phyloP scores from a whole-genome alignment of 306 rosid species.

The Acmispon strigosus region DNA sequence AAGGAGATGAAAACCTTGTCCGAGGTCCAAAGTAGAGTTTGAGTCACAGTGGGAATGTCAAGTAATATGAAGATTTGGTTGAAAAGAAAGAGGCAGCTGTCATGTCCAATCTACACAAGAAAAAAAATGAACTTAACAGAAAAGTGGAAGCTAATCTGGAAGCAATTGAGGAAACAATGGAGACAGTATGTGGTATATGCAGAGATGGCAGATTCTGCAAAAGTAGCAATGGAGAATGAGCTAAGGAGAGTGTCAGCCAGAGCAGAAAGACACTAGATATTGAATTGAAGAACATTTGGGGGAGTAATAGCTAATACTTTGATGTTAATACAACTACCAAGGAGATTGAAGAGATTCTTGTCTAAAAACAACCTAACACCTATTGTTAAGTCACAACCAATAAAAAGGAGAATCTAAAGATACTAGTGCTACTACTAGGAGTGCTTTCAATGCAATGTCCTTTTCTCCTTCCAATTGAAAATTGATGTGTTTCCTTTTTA shows the following conservation, averaged over 20 bases:
- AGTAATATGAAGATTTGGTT: constrained; percentile 37
- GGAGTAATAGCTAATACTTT: too few relatives aligned
- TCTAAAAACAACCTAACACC: background rate
- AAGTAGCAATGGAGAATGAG: constrained; percentile 48
- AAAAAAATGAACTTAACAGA: constrained; percentile 34
- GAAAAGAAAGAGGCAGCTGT: constrained; percentile 44
- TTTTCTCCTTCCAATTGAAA: background rate
- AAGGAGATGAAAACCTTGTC: too few relatives aligned
- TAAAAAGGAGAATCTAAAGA: too few relatives aligned
- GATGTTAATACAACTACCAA: background rate
- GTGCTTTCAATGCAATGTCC: background rate
- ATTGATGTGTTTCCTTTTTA: too few relatives aligned
- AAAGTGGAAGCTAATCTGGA: constrained; percentile 54
- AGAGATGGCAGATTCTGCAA: constrained; percentile 64
- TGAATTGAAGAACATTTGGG: background rate
- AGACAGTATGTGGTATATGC: constrained; percentile 56
- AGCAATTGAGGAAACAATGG: constrained; percentile 61
- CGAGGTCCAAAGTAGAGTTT: constrained; percentile 27
- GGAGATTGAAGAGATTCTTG: background rate
- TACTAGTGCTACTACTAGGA: background rate
- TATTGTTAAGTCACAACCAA: background rate
- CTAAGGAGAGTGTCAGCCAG: constrained; percentile 55
- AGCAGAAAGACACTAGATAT: constrained; percentile 14
- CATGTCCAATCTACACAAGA: constrained; percentile 34
- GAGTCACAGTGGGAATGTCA: constrained; percentile 39